Evolutionary conservation across 495 filamentous ascomycete genomes (phyloP), one percentile per base, ranked within the genome.

Genomic region (Cladorrhinum samala): DNA sequence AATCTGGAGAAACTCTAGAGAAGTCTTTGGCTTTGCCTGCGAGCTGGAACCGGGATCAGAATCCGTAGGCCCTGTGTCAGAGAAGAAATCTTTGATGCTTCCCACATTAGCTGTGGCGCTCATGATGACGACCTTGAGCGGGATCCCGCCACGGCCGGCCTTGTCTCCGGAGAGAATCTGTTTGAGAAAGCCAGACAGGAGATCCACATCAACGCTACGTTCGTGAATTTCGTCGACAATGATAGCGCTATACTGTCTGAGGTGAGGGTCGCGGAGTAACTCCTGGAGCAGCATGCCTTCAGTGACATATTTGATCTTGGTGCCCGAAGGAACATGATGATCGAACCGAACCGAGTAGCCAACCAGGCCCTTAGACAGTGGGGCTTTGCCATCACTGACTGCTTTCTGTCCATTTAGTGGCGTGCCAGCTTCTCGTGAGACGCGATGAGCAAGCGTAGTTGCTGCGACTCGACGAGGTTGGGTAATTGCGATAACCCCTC

Each of bases 171-270:
- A 69, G 1, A 89, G 65, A 24, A 95, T 73, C 53, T 86, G 85
- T 62, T 84, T 88, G 55, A 97, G 68, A 58, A 99, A 97, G 0
- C 94, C 94, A 46, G 89, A 74, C 0, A 94, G 72, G 45, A 97
- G 68, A 73, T 99, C 94, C 14, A 96, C 92, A 61, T 96, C 95
- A n/a, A 95, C 81, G 50, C 92, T 94, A 50, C 94, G 79, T 70
- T 99, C 94, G 71, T 99, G 94, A 2, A 97, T 90, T 63, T 99
- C 94, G 72, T 99, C 94, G 9, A 99, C 88, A 45, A 97, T 77
- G 2, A 99, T 78, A 1, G 86, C 89, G 56, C 88, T 92, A 64
- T 99, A 99, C 60, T 86, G 81, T 24, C 76, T 80, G 58, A 99
- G 71, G 66, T 82, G 75, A 2, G 92, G 89, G 67, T 97, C 94